Evolutionary conservation across 1,284 basidiomycete species (phyloP), one percentile per base, ranked within the genome.

Genomic region (Sanghuangporus weigelae): DNA sequence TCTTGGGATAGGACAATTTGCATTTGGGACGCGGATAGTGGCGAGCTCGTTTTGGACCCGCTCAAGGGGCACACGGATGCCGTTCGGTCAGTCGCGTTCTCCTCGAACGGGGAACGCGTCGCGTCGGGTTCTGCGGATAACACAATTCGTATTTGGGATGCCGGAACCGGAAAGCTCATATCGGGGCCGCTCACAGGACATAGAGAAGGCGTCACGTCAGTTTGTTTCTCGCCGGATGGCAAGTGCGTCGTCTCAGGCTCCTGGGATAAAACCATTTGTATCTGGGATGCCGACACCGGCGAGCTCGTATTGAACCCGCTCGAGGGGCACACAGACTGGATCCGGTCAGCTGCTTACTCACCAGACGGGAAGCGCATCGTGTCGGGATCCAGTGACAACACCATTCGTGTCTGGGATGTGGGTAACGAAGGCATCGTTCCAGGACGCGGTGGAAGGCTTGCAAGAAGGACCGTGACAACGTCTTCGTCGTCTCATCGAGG

Each of bases 331-430:
- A 73, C 73, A 67, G 73, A 73, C 59, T 73, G 76, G 66, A 78
- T 80, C 62, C 77, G 76, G 68, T 76, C 76, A 31, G 71, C 79
- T 48, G 75, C 75, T 21, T 80, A 76, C 67, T 75, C 74, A 8
- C 73, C 74, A n/a, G 76, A 79, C 65, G 67, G 60, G 3, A 57
- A 51, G 31, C 35, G 40, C 10, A 39, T 69, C 36, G 57, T 59
- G 14, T 67, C 68, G 5, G 63, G 63, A 10, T 65, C 63, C 19
- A 16, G n/a, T 42, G 99, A 99, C 81, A 98, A 95, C 84, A 98
- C 97, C 63, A 95, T 93, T 50, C 84, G 96, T 64, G 95, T 96
- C 71, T 99, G 96, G 79, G 98, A 99, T 70, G 96, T 96, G 21
- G 16, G 51, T 31, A 54, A 56, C 36, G 55, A 7, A 39, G 36